Percentiles rank a stretch among this genome's conserved stretches.
Conservation (phyloP, 768 basidiomycete genomes). For the Pisolithus albus region DNA sequence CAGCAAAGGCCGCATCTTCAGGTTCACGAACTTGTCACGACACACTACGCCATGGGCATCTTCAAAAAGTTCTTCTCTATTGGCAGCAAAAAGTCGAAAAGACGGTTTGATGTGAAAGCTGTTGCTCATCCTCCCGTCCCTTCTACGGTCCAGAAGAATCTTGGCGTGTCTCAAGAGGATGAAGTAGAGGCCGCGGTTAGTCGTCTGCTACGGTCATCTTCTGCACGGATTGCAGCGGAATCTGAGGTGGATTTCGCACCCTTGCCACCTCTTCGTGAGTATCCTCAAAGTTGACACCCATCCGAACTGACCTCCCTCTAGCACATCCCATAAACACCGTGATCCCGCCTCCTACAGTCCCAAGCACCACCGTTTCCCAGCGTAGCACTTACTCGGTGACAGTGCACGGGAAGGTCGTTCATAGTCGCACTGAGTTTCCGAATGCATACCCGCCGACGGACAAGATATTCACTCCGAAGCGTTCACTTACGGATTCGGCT, state of each 20-base stretch:
- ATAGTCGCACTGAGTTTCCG: conserved; percentile 59
- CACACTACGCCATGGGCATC: conserved; percentile 47
- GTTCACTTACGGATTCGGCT: conserved; percentile 22
- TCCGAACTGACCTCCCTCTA: conserved; percentile 15
- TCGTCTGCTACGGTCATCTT: conserved; percentile 63
- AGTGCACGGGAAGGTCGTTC: conserved; percentile 56
- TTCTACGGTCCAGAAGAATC: conserved; percentile 12
- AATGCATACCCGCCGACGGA: conserved; percentile 46
- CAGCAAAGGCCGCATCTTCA: conserved; percentile 9
- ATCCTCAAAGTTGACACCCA: not conserved
- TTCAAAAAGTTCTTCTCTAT: conserved; percentile 66
- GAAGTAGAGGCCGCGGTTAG: conserved; percentile 40
- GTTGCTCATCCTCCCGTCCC: conserved; percentile 21
- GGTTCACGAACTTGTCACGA: conserved; percentile 24
- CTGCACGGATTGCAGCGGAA: conserved; percentile 55
- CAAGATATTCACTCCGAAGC: conserved; percentile 18
- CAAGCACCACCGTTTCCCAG: conserved; percentile 44
- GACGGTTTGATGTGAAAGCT: conserved; percentile 24
- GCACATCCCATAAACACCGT: conserved; percentile 65
- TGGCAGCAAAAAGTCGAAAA: conserved; percentile 57
- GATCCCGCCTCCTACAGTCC: conserved; percentile 41
- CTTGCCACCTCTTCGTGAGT: conserved; percentile 68
- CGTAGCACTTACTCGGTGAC: conserved; percentile 67
- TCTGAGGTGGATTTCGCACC: conserved; percentile 49
- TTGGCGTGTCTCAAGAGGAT: conserved; percentile 26